Evolutionary conservation across 495 filamentous ascomycete species (phyloP).

Genomic region (Margaritispora aquatica): DNA sequence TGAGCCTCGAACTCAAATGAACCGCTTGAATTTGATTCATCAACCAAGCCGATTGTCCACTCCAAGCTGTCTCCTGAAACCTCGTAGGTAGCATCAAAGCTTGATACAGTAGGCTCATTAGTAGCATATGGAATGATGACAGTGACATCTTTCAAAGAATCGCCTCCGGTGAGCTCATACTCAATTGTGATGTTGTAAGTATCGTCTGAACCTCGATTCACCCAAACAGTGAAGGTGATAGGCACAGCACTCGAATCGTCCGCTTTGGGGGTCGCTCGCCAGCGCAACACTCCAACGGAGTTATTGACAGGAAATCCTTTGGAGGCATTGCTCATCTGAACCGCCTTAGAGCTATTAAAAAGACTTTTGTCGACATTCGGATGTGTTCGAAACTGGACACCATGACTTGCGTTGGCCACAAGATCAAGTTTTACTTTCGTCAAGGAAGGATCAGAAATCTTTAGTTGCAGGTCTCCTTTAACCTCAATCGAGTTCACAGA

Average conservation of each 20-base stretch:
- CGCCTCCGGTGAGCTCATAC: constrained; percentile 79
- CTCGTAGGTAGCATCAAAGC: constrained; percentile 90
- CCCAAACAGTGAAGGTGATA: constrained; percentile 93
- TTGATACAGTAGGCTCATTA: constrained; percentile 80
- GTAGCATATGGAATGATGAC: constrained; percentile 80
- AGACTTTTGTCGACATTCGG: constrained; percentile 86
- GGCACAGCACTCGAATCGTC: constrained; percentile 71
- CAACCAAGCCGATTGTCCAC: constrained; percentile 82
- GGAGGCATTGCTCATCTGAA: constrained; percentile 77
- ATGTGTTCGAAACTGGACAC: constrained; percentile 85
- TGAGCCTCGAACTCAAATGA: constrained; percentile 92
- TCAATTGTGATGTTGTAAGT: constrained; percentile 85
- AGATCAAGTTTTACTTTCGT: constrained; percentile 85
- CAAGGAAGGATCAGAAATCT: constrained; percentile 78
- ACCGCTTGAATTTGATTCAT: constrained; percentile 72
- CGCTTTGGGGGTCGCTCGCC: constrained; percentile 69
- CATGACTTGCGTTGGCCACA: constrained; percentile 62
- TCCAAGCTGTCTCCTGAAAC: constrained; percentile 89
- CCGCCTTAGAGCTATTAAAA: constrained; percentile 69
- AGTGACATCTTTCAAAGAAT: constrained; percentile 70
- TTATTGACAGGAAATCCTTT: constrained; percentile 92
- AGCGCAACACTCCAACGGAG: constrained; percentile 79
- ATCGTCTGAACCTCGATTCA: constrained; percentile 72
- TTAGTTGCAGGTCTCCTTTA: constrained; percentile 84
- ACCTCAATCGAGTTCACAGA: constrained; percentile 75